Base-by-base conservation (phyloP, 129 eudicot species). In the Chrysanthemum lavandulifolium region DNA sequence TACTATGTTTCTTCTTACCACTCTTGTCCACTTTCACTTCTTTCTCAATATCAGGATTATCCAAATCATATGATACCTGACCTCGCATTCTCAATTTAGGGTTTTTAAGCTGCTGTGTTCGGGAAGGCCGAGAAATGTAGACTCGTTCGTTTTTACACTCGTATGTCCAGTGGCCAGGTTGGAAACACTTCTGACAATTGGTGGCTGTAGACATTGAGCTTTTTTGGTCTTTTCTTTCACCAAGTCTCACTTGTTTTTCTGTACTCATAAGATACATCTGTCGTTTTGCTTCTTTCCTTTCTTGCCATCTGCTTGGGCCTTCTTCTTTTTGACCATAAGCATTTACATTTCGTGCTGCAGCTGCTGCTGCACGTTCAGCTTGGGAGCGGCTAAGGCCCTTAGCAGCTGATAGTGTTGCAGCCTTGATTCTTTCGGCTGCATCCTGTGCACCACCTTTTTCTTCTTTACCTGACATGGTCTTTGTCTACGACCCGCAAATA, bases 241-340 rank as follows among this genome's bases (percentile, higher is more conserved):
- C 98, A 62, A 93, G 54, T 16, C 90, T 80, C 40, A 93, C 98
- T 81, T 86, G 96, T 75, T 93, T 90, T 79, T 93, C 98, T 3
- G 98, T 90, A 83, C 98, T 90, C 97, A 89, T 87, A 33, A 93
- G 55, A 70, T 93, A 93, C 98, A 93, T 93, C 79, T 93, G 98
- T 58, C 98, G 67, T 82, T 93, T 93, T 43, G 92, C 96, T 78
- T 93, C 98, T 84, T 93, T 90, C 76, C 98, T 86, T 75, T 93
- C 98, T 78, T 93, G 98, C 98, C 98, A 93, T 88, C 98, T 84
- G 58, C 98, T 93, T 0, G 98, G 98, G 52, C 98, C 98, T 81
- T 93, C 98, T 79, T 93, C 98, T 81, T 93, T 93, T 78, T 93
- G 98, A 50, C 98, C 98, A 67, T 93, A 93, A 0, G 98, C 98